These are phyloP conservation scores for Rhamnella rubrinervis DNA, from an alignment of 331 rosid species.

Conservation along the genomic window DNA sequence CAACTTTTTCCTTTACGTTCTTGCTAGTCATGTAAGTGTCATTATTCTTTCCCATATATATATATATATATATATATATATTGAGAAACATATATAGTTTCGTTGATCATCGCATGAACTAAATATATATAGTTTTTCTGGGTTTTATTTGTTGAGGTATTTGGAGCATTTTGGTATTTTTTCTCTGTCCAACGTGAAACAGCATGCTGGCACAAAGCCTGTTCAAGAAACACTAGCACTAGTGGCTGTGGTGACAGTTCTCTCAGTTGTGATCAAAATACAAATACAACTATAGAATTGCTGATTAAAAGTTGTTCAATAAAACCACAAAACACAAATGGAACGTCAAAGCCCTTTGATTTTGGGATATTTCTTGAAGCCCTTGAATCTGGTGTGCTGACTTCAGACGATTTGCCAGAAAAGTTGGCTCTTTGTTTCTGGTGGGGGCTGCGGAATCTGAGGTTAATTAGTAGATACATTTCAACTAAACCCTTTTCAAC, in stretches of 20 bases:
- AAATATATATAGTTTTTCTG: too few relatives aligned
- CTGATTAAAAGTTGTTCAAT: background rate
- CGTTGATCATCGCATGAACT: too few relatives aligned
- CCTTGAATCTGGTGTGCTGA: background rate
- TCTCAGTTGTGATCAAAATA: too few relatives aligned
- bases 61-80: too few relatives aligned
- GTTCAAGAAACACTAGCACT: background rate
- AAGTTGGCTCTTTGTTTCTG: conserved; percentile 5
- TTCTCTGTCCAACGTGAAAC: conserved; percentile 16
- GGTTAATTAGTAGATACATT: too few relatives aligned
- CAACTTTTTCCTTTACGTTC: conserved; percentile 16
- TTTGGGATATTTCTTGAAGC: conserved; percentile 5
- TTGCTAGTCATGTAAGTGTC: conserved; percentile 19
- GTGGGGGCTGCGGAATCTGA: conserved; percentile 24
- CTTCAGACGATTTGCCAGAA: background rate
- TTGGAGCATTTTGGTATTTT: conserved; percentile 21
- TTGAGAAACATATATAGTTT: too few relatives aligned
- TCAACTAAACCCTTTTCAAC: too few relatives aligned
- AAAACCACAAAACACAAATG: too few relatives aligned
- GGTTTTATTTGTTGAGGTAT: background rate
- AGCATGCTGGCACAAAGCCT: conserved; percentile 11
- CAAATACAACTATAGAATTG: too few relatives aligned
- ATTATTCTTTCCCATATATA: background rate
- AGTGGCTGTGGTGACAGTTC: too few relatives aligned
- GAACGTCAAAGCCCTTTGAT: background rate